Conservation (phyloP, 345 rosid species). For the Xanthoceras sorbifolium region DNA sequence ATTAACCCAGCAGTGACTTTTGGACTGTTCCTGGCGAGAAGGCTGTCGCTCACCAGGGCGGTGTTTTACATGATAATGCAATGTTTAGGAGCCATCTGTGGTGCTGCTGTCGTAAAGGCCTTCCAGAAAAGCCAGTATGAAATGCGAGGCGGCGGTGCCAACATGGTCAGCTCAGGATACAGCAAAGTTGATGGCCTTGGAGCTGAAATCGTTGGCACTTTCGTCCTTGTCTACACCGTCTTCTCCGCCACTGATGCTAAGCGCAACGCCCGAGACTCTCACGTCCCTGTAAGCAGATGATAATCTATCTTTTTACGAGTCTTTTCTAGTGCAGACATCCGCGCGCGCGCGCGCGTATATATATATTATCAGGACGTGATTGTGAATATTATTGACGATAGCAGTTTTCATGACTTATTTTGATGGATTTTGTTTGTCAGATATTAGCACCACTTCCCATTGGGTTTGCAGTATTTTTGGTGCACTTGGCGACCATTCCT, state of each 20-base stretch:
- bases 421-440: constrained; percentile 23
- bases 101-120: constrained; percentile 47
- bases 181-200: constrained; percentile 38
- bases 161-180: constrained; percentile 34
- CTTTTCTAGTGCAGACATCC: too few species aligned
- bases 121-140: constrained; percentile 32
- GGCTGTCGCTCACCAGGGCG: constrained; percentile 45
- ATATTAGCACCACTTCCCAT: constrained; percentile 56
- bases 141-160: constrained; percentile 44
- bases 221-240: constrained; percentile 49
- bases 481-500: constrained; percentile 56
- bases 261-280: constrained; percentile 52
- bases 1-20: constrained; percentile 52
- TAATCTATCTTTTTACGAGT: background rate
- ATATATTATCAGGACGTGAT: too few species aligned
- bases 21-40: constrained; percentile 48
- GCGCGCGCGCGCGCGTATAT: too few species aligned
- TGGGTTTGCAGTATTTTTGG: constrained; percentile 55
- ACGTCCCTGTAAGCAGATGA: constrained; percentile 41
- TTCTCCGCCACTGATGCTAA: constrained; percentile 57
- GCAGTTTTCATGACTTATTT: background rate
- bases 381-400: background rate
- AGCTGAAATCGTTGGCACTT: constrained; percentile 48
- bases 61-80: constrained; percentile 47
- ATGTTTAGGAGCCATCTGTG: constrained; percentile 45